A percentile compares a stretch with the other conserved stretches of the same genome.
Conservation (phyloP, 2,329 filamentous ascomycete species). For the Penicillium expansum region DNA sequence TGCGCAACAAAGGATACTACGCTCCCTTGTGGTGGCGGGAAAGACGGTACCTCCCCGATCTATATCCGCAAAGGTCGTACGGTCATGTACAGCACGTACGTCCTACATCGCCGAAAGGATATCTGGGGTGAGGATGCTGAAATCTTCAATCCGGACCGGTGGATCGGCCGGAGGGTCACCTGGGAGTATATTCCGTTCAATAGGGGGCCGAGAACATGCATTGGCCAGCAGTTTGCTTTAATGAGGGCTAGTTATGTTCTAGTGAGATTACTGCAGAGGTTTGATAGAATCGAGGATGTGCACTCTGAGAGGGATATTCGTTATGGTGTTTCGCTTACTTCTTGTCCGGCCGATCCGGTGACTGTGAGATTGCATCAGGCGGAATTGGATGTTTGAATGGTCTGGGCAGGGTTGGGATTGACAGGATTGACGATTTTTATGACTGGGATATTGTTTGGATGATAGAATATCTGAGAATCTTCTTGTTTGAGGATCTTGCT, state of each 20-base stretch:
- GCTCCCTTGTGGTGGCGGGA: slow-evolving; percentile 10
- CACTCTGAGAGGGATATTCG: background rate
- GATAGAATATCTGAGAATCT: too few relatives aligned
- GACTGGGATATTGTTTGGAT: too few relatives aligned
- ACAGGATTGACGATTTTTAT: too few relatives aligned
- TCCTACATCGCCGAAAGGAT: slow-evolving; percentile 50
- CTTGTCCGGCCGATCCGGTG: background rate
- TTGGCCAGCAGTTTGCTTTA: slow-evolving; percentile 31
- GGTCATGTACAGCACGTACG: slow-evolving; percentile 16
- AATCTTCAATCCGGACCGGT: slow-evolving; percentile 50
- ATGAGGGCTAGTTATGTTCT: slow-evolving; percentile 22
- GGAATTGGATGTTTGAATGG: background rate
- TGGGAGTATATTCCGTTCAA: slow-evolving; percentile 43
- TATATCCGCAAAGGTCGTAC: slow-evolving; percentile 12
- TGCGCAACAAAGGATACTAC: slow-evolving; percentile 8
- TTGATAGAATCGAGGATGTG: background rate
- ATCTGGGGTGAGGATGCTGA: slow-evolving; percentile 47
- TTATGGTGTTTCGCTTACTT: background rate
- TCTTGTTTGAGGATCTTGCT: too few relatives aligned
- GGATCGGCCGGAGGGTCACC: slow-evolving; percentile 46
- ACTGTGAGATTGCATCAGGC: background rate
- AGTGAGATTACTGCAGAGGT: slow-evolving; percentile 26
- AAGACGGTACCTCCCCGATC: background rate
- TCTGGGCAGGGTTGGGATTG: background rate
- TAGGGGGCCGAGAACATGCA: slow-evolving; percentile 27